phyloP scores from a whole-genome alignment of 176 grass and related monocot genomes.

The Oryza punctata region DNA sequence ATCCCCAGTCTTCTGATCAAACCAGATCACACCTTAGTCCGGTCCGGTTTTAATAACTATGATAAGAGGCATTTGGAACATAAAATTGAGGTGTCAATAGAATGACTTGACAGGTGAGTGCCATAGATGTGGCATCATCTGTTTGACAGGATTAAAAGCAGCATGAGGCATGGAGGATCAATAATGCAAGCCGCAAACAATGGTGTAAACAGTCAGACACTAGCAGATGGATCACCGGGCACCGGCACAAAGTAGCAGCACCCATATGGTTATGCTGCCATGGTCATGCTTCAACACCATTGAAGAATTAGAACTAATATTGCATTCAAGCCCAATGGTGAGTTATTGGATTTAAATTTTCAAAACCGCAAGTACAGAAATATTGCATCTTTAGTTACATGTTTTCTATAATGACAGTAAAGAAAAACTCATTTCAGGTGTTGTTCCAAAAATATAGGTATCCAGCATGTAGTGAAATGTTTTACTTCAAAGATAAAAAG shows the following conservation, averaged over 20 bases:
- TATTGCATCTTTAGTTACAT: not conserved
- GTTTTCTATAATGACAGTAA: not conserved
- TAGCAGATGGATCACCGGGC: not conserved
- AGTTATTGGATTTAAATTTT: not conserved
- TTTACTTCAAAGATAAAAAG: conserved; percentile 11
- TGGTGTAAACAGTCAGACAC: not conserved
- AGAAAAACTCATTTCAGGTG: not conserved
- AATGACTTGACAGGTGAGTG: not conserved
- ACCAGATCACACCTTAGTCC: no score
- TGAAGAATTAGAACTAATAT: not conserved
- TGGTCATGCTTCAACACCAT: not conserved
- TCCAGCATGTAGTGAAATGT: not conserved
- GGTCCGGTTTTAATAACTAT: no score
- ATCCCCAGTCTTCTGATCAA: no score
- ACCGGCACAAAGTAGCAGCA: not conserved
- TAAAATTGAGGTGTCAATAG: not conserved
- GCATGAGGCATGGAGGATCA: not conserved
- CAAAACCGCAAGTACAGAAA: not conserved
- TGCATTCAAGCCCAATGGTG: not conserved
- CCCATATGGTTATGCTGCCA: not conserved
- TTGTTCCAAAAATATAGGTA: not conserved
- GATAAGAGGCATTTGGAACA: not conserved
- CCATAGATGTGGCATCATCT: not conserved
- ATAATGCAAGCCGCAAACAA: not conserved
- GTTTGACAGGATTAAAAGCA: not conserved